Conservation (phyloP, 108 stramenopile genomes). For the Parietichytrium sp. region DNA sequence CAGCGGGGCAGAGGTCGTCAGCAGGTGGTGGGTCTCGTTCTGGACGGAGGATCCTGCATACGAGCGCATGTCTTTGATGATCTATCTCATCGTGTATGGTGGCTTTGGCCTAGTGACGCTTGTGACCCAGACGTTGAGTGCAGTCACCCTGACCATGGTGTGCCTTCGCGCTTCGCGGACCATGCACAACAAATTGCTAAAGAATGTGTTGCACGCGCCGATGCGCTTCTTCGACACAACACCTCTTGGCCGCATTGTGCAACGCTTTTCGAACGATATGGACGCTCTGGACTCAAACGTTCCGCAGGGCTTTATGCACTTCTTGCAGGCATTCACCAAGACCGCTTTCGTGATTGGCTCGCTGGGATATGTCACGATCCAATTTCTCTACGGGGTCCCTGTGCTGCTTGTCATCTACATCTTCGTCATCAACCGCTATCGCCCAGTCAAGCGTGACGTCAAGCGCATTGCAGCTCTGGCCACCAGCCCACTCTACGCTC, state of each 20-base stretch:
- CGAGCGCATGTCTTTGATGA: neutral
- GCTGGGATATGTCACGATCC: constrained; percentile 58
- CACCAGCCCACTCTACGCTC: constrained; percentile 77
- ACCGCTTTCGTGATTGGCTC: constrained; percentile 71
- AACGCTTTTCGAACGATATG: constrained; percentile 79
- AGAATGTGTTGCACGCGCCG: constrained; percentile 75
- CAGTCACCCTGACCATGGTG: constrained; percentile 70
- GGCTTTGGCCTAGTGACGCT: neutral
- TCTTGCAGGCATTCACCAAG: constrained; percentile 53
- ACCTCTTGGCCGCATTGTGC: constrained; percentile 64
- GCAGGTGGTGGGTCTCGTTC: neutral
- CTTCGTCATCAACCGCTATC: constrained; percentile 53
- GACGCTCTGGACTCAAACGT: constrained; percentile 87
- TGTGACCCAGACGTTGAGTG: constrained; percentile 41
- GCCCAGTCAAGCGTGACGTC: constrained; percentile 53
- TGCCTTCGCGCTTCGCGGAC: constrained; percentile 61
- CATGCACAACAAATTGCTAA: constrained; percentile 36
- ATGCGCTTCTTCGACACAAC: constrained; percentile 71
- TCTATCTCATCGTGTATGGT: neutral
- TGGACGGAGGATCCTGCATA: neutral
- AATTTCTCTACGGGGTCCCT: constrained; percentile 65
- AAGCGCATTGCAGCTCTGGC: constrained; percentile 56
- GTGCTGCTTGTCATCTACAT: constrained; percentile 41
- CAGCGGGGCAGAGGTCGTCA: neutral
- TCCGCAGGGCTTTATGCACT: constrained; percentile 73